These are phyloP conservation scores for Camelina sativa DNA, from an alignment of 345 rosid genomes.

Conservation along the genomic window DNA sequence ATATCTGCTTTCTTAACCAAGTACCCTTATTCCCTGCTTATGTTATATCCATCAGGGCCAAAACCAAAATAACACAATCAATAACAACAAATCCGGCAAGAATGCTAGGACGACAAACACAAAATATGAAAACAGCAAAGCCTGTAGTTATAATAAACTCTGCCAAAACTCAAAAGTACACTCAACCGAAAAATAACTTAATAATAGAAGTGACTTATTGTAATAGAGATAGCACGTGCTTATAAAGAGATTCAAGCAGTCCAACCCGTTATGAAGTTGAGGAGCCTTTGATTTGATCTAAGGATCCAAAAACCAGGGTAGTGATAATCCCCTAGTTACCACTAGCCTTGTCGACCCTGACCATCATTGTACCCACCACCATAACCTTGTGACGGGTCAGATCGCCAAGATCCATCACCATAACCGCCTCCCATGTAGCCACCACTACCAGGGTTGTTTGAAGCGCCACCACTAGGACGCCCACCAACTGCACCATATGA, in stretches of 20 bases:
- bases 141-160: conserved; percentile 52
- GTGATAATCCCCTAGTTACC: conserved; percentile 33
- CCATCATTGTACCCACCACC: conserved; percentile 71
- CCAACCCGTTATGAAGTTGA: conserved; percentile 65
- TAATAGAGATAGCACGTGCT: conserved; percentile 59
- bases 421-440: conserved; percentile 72
- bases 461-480: conserved; percentile 42
- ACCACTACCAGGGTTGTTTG: conserved; percentile 47
- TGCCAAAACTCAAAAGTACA: conserved; percentile 67
- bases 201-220: conserved; percentile 56
- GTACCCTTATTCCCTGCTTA: conserved; percentile 24
- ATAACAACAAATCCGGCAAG: conserved; percentile 3
- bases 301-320: conserved; percentile 37
- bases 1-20: conserved; percentile 21
- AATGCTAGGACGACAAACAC: conserved; percentile 21
- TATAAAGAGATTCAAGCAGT: conserved; percentile 68
- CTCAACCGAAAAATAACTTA: conserved; percentile 48
- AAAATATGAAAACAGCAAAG: conserved; percentile 32
- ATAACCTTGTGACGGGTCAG: conserved; percentile 71
- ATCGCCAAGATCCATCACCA: conserved; percentile 74
- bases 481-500: conserved; percentile 78
- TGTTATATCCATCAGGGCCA: conserved; percentile 18
- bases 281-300: conserved; percentile 51
- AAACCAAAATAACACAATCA: conserved; percentile 20
- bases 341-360: conserved; percentile 68